These are phyloP conservation scores for Hortiboletus campestris DNA, from an alignment of 768 basidiomycete species.

Conservation along the genomic window DNA sequence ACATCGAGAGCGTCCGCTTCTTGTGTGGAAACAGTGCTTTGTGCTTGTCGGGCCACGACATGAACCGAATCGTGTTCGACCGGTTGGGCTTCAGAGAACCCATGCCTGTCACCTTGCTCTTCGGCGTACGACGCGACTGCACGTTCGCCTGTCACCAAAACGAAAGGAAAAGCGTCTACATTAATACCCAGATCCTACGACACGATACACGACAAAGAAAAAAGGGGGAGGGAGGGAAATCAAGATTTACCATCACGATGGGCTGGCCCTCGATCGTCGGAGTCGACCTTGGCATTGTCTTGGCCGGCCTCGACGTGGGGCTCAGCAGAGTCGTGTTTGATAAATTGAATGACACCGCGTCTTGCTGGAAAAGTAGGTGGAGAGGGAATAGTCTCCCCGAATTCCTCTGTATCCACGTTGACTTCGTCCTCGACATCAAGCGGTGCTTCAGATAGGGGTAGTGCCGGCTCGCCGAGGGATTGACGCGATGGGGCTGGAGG, in stretches of 20 bases:
- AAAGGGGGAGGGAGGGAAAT: slow-evolving; percentile 23
- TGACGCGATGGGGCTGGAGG: slow-evolving; percentile 23
- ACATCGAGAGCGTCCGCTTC: not conserved
- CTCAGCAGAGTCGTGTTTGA: slow-evolving; percentile 13
- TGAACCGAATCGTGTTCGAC: not conserved
- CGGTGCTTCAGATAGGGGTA: not conserved
- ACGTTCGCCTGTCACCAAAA: slow-evolving; percentile 25
- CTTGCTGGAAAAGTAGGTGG: slow-evolving; percentile 23
- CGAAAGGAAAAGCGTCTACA: slow-evolving; percentile 15
- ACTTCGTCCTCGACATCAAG: slow-evolving; percentile 23
- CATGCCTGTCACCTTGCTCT: slow-evolving; percentile 7
- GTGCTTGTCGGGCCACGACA: not conserved
- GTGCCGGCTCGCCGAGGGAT: slow-evolving; percentile 11
- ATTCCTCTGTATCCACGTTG: slow-evolving; percentile 27
- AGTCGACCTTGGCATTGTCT: slow-evolving; percentile 16
- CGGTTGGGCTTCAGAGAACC: slow-evolving; percentile 8
- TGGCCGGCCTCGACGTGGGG: slow-evolving; percentile 14
- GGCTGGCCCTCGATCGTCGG: slow-evolving; percentile 15
- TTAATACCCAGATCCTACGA: slow-evolving; percentile 32
- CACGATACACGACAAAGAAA: slow-evolving; percentile 23
- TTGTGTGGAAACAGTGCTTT: slow-evolving; percentile 1
- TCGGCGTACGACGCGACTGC: slow-evolving; percentile 13
- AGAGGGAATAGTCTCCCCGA: slow-evolving; percentile 18
- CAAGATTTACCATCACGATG: slow-evolving; percentile 44
- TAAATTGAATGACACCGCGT: slow-evolving; percentile 16